Percentiles rank a stretch among this genome's conserved stretches.
phyloP scores from a whole-genome alignment of 768 basidiomycete genomes.

The Amanita jacksonii region DNA sequence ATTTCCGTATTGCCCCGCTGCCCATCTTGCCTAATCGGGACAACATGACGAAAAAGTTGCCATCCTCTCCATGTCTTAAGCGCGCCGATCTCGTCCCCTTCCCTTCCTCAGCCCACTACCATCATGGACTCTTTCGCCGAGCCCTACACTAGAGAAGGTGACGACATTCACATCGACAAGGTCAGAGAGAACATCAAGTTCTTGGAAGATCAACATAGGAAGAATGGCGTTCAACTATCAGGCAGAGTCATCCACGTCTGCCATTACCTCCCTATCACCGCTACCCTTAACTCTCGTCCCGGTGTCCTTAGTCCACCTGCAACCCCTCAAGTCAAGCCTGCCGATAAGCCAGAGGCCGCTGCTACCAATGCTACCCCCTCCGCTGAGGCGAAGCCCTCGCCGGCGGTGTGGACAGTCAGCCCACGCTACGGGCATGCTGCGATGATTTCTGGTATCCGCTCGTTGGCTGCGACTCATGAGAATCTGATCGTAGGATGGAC shows the following conservation, averaged over 20 bases:
- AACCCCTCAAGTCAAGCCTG: conserved; percentile 56
- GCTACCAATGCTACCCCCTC: too few species aligned
- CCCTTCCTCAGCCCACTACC: conserved; percentile 7
- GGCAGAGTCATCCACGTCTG: conserved; percentile 89
- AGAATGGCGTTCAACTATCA: conserved; percentile 63
- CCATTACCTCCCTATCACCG: conserved; percentile 78
- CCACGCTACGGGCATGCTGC: conserved; percentile 87
- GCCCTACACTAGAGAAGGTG: conserved; percentile 54
- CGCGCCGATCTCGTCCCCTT: conserved; percentile 4
- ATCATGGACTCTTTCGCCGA: conserved; percentile 67
- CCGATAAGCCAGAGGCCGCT: conserved; percentile 32
- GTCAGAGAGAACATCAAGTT: conserved; percentile 62
- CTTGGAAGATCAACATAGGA: conserved; percentile 65
- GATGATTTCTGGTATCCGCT: conserved; percentile 89
- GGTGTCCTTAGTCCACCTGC: conserved; percentile 66
- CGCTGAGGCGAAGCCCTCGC: conserved; percentile 6
- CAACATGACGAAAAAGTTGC: not conserved
- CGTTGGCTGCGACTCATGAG: conserved; percentile 74
- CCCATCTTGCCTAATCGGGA: conserved; percentile 4
- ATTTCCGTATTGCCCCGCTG: too few species aligned
- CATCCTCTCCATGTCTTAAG: conserved; percentile 2
- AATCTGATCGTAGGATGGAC: conserved; percentile 93
- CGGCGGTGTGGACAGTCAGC: conserved; percentile 59
- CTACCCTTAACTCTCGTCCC: conserved; percentile 42
- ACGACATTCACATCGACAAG: conserved; percentile 60